Percentiles rank a stretch among this genome's conserved stretches.
Evolutionary conservation across 2,329 filamentous ascomycete genomes (phyloP).

Genomic region (Alternaria sp.): DNA sequence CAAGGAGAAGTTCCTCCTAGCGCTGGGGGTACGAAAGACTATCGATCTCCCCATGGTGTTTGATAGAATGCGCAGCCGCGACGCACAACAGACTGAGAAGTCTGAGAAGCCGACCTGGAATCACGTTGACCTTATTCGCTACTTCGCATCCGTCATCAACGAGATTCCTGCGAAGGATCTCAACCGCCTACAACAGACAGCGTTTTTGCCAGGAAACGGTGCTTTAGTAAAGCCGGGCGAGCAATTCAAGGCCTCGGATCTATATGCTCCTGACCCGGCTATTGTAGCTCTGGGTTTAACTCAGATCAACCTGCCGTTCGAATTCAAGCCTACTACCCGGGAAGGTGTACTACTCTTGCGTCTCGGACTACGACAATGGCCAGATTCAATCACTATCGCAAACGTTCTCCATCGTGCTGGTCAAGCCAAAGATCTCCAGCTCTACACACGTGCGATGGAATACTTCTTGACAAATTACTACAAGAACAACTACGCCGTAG

Average conservation of each 20-base stretch:
- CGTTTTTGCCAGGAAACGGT: slow-evolving; percentile 77
- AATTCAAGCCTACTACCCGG: slow-evolving; percentile 61
- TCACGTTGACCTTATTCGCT: slow-evolving; percentile 93
- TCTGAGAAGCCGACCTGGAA: slow-evolving; percentile 74
- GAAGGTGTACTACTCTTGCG: slow-evolving; percentile 78
- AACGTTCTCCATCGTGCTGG: slow-evolving; percentile 74
- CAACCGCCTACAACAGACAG: slow-evolving; percentile 76
- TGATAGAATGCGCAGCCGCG: slow-evolving; percentile 75
- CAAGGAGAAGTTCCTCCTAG: slow-evolving; percentile 87
- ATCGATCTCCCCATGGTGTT: slow-evolving; percentile 95
- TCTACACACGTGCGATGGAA: slow-evolving; percentile 75
- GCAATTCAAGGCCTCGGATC: slow-evolving; percentile 47
- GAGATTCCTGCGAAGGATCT: slow-evolving; percentile 89
- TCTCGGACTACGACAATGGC: slow-evolving; percentile 77
- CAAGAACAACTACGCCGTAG: slow-evolving; percentile 72
- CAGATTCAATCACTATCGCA: slow-evolving; percentile 76
- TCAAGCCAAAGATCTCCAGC: slow-evolving; percentile 58
- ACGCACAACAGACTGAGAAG: slow-evolving; percentile 50
- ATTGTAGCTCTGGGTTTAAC: slow-evolving; percentile 42
- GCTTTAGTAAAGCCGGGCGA: slow-evolving; percentile 36
- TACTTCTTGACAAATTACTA: slow-evolving; percentile 87
- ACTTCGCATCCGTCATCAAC: slow-evolving; percentile 85
- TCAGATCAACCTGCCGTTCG: slow-evolving; percentile 76
- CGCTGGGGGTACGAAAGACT: slow-evolving; percentile 91
- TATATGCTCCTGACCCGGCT: slow-evolving; percentile 47